Evolutionary conservation across 2,329 filamentous ascomycete genomes (phyloP).

Genomic region (Penicillium sp.): DNA sequence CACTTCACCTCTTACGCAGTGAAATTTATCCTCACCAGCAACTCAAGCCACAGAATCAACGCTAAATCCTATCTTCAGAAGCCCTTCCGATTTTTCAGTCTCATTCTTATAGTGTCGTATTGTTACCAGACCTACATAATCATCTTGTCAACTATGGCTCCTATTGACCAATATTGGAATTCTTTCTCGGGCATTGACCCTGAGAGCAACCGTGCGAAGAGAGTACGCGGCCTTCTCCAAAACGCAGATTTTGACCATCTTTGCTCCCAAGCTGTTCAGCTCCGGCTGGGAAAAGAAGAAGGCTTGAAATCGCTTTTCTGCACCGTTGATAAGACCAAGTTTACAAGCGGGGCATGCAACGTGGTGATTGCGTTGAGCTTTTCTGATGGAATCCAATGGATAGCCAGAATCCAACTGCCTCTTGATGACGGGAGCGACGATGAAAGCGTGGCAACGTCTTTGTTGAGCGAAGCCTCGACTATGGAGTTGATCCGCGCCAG

Average conservation of each 20-base stretch:
- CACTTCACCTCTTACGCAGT: too few species aligned
- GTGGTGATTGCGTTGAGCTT: conserved; percentile 5
- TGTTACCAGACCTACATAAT: too few species aligned
- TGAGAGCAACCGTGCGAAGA: conserved; percentile 1
- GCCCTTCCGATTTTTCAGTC: too few species aligned
- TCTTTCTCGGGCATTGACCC: background rate
- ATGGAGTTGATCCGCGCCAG: conserved; percentile 3
- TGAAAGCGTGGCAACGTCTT: background rate
- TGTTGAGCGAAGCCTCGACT: conserved; percentile 3
- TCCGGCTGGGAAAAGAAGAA: background rate
- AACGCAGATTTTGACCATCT: conserved; percentile 2
- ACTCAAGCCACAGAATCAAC: too few species aligned
- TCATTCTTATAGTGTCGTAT: too few species aligned
- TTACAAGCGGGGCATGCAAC: conserved; percentile 5
- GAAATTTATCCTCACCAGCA: too few species aligned
- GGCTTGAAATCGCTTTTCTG: background rate
- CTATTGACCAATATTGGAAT: conserved; percentile 4
- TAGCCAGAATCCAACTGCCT: conserved; percentile 4
- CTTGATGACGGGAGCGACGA: background rate
- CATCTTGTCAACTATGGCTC: background rate
- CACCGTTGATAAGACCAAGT: conserved; percentile 1
- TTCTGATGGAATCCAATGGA: conserved; percentile 5
- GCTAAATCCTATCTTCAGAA: too few species aligned
- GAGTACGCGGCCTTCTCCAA: background rate
- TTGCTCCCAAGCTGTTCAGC: conserved; percentile 3